Percentiles rank a stretch among this genome's conserved stretches.
Evolutionary conservation across 805 yeast species (phyloP).

Genomic region (Vanderwaltozyma yarrowii): DNA sequence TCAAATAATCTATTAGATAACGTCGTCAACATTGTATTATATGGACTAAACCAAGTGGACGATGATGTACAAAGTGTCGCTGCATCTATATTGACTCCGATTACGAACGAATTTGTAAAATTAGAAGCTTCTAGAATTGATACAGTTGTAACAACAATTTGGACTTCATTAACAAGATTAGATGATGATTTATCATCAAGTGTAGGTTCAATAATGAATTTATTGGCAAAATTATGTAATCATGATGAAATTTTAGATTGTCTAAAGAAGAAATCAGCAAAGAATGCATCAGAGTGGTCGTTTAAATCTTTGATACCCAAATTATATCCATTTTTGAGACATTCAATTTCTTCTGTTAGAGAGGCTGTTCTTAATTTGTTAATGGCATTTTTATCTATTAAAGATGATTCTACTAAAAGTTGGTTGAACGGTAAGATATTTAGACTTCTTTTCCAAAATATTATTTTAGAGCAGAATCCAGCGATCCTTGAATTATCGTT

Average conservation of each 20-base stretch:
- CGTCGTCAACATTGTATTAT: slow-evolving; percentile 75
- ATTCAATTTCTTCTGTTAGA: slow-evolving; percentile 85
- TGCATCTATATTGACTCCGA: slow-evolving; percentile 86
- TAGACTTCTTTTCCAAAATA: slow-evolving; percentile 74
- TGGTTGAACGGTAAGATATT: slow-evolving; percentile 76
- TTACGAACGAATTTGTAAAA: slow-evolving; percentile 76
- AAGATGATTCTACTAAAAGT: slow-evolving; percentile 40
- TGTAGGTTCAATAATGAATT: slow-evolving; percentile 92
- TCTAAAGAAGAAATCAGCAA: slow-evolving; percentile 51
- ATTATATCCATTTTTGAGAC: slow-evolving; percentile 84
- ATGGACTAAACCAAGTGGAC: slow-evolving; percentile 69
- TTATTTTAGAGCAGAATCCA: slow-evolving; percentile 78
- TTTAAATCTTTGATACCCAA: slow-evolving; percentile 79
- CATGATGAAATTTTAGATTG: slow-evolving; percentile 66
- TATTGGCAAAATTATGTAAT: slow-evolving; percentile 77
- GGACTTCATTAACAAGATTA: slow-evolving; percentile 78
- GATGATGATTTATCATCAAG: slow-evolving; percentile 92
- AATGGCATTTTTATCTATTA: slow-evolving; percentile 57
- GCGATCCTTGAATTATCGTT: slow-evolving; percentile 58
- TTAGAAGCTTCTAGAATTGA: slow-evolving; percentile 41
- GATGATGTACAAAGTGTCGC: slow-evolving; percentile 98
- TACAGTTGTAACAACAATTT: slow-evolving; percentile 55
- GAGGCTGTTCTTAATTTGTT: slow-evolving; percentile 77
- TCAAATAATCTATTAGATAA: slow-evolving; percentile 47
- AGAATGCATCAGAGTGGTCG: slow-evolving; percentile 40